Percentiles rank a stretch among this genome's conserved stretches.
Conservation (phyloP, 805 yeast genomes). For the Zygoascus biomembranicola region DNA sequence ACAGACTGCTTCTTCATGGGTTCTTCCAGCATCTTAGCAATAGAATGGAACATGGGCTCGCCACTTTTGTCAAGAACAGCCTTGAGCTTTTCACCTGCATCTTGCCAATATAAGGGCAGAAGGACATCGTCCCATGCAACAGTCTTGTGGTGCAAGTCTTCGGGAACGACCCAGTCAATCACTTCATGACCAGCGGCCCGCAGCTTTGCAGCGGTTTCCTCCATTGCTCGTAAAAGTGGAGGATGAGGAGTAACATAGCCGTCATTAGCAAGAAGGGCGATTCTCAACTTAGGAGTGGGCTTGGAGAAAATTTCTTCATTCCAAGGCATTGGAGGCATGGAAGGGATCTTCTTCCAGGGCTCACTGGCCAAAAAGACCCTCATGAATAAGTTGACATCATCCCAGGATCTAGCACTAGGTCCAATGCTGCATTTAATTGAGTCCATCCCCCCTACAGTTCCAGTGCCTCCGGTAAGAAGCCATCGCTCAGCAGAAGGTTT, state of each 20-base stretch:
- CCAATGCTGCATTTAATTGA: conserved; percentile 57
- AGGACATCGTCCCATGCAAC: conserved; percentile 25
- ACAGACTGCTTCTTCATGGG: not conserved
- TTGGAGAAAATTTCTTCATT: not conserved
- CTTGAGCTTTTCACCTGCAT: conserved; percentile 55
- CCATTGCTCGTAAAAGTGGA: conserved; percentile 41
- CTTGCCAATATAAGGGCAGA: conserved; percentile 40
- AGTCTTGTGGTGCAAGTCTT: conserved; percentile 9
- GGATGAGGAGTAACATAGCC: conserved; percentile 42
- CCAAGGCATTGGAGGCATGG: conserved; percentile 12
- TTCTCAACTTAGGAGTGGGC: conserved; percentile 4
- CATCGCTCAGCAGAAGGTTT: conserved; percentile 40
- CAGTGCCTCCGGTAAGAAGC: conserved; percentile 25
- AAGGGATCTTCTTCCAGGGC: conserved; percentile 13
- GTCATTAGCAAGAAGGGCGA: conserved; percentile 27
- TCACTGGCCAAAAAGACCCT: conserved; percentile 21
- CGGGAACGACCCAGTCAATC: conserved; percentile 4
- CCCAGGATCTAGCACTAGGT: conserved; percentile 54
- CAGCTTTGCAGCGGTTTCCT: conserved; percentile 21
- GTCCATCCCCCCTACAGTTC: conserved; percentile 45
- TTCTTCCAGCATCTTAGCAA: conserved; percentile 9
- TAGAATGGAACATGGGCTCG: conserved; percentile 13
- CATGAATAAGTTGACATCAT: conserved; percentile 64
- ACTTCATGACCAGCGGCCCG: conserved; percentile 4
- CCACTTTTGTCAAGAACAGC: conserved; percentile 40